phyloP scores from a whole-genome alignment of 345 rosid genomes.

The Brassica napus region DNA sequence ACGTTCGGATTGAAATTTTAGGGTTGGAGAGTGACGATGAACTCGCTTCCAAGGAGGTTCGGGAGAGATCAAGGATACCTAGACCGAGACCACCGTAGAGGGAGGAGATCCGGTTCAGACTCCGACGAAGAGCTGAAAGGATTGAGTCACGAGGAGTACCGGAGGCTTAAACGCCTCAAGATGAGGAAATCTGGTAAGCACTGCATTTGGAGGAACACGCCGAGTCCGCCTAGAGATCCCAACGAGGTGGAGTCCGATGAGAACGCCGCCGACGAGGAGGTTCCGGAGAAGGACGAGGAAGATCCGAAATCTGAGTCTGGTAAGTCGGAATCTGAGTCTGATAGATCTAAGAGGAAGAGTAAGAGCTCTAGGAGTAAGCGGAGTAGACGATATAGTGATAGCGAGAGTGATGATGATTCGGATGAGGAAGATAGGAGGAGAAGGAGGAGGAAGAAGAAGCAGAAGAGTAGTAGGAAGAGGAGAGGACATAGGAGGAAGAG shows the following conservation, averaged over 20 bases:
- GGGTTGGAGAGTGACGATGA: constrained; percentile 33
- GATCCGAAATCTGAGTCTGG: constrained; percentile 49
- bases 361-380: constrained; percentile 38
- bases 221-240: constrained; percentile 73
- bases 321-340: constrained; percentile 51
- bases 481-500: constrained; percentile 37
- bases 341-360: constrained; percentile 44
- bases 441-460: constrained; percentile 46
- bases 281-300: constrained; percentile 47
- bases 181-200: constrained; percentile 57
- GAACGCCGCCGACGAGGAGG: constrained; percentile 52
- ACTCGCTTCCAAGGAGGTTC: constrained; percentile 57
- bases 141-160: constrained; percentile 69
- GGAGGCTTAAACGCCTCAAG: constrained; percentile 89
- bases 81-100: constrained; percentile 52
- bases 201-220: constrained; percentile 76
- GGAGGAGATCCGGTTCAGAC: constrained; percentile 61
- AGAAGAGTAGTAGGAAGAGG: constrained; percentile 39
- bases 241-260: constrained; percentile 52
- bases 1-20: background rate
- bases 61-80: constrained; percentile 52
- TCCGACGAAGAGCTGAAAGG: constrained; percentile 89
- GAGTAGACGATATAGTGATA: constrained; percentile 34
- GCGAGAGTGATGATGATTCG: constrained; percentile 48
- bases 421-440: constrained; percentile 47